phyloP scores from a whole-genome alignment of 164 flowering plant species.

The Echeveria elegans region DNA sequence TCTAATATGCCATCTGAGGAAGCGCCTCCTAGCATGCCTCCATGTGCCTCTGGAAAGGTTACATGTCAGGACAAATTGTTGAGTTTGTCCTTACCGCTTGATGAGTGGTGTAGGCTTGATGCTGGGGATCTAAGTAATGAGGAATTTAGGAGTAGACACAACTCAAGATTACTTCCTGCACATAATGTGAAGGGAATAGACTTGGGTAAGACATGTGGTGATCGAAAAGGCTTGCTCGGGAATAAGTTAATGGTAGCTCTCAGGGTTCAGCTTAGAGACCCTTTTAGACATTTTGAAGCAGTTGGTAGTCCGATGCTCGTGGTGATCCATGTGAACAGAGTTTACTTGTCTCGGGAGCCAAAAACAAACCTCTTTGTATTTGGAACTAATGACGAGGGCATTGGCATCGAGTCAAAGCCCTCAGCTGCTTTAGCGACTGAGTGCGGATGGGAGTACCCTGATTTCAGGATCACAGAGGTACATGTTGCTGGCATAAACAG shows the following conservation, averaged over 20 bases:
- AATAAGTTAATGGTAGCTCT: conserved; percentile 31
- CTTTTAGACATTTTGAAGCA: conserved; percentile 37
- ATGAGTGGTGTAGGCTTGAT: conserved; percentile 43
- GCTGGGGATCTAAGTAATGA: conserved; percentile 20
- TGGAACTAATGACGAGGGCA: conserved; percentile 6
- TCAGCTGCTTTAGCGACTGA: not conserved
- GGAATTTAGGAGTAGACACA: conserved; percentile 19
- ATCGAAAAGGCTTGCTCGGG: conserved; percentile 24
- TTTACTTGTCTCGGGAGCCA: conserved; percentile 8
- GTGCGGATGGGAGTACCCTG: conserved; percentile 9
- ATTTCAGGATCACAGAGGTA: conserved; percentile 39
- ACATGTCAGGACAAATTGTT: conserved; percentile 12
- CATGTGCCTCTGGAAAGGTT: conserved; percentile 10
- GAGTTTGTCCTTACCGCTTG: conserved; percentile 28
- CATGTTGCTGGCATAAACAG: conserved; percentile 63
- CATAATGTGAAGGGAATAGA: conserved; percentile 25
- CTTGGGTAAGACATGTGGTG: conserved; percentile 12
- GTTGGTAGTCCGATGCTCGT: conserved; percentile 46
- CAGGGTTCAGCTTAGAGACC: conserved; percentile 45
- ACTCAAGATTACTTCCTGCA: too few species aligned
- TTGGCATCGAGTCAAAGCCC: conserved; percentile 9
- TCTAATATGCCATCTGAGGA: conserved; percentile 27
- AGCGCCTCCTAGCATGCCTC: conserved; percentile 27
- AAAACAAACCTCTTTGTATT: not conserved
- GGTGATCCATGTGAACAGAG: conserved; percentile 34